Base-by-base conservation (phyloP, 805 yeast genomes). In the Ogataea sp. region DNA sequence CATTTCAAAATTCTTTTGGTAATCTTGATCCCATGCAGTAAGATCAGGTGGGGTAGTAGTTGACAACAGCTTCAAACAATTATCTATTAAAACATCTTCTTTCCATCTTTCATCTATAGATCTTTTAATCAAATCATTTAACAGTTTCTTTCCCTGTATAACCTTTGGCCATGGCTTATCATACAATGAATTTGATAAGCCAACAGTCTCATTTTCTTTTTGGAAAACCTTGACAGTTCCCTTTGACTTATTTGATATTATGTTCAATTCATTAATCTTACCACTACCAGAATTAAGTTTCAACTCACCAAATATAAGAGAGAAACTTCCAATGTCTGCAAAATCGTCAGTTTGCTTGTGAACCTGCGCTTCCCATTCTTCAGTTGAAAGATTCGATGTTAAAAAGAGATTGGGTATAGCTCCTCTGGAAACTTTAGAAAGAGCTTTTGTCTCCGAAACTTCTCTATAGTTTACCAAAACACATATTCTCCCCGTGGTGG, bases 121-220 rank as follows among this genome's bases (percentile, higher is more conserved):
- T 3, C 42, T 42, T 2, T 39, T 37, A 6, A 68, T 68, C 65
- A 42, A 62, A 51, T 40, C 56, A 58, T 61, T 74, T 63, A 57
- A 75, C 62, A 46, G 85, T 83, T 43, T 71, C 73, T 58, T 79
- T 64, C 90, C 96, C 5, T 61, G 39, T 4, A 52, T 47, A 0
- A 82, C 82, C 50, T 89, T 90, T 0, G 72, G 70, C 97, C 97
- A 89, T 6, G 85, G 82, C 20, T 75, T 66, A 24, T 69, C 65
- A 47, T 66, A 73, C n/a, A 74, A 59, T 2, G 89, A 81, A 53
- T 84, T 84, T 1, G 89, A 80, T 13, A 84, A 51, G 1, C 86
- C 84, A 39, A 80, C 64, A 0, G 76, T 68, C 6, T 34, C 38
- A 15, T 57, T 44, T 25, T 20, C 37, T 16, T 34, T 51, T 4